Evolutionary conservation across 345 rosid genomes (phyloP).

Genomic region (Populus pruinosa): DNA sequence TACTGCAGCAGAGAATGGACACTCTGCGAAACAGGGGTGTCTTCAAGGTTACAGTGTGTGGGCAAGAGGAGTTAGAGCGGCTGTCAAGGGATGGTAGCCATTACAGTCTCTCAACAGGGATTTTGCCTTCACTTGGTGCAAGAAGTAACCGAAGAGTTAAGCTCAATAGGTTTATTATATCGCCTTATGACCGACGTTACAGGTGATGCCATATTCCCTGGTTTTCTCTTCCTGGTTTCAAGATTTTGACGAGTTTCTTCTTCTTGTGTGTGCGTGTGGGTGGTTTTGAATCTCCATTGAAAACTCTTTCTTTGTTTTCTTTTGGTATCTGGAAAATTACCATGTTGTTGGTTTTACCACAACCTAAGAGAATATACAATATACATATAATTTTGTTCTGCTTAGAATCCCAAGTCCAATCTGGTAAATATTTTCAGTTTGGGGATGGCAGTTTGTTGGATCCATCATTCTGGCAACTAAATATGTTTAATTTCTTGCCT

Average conservation of each 20-base stretch:
- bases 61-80: constrained; percentile 68
- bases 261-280: background rate
- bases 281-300: constrained; percentile 1
- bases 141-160: constrained; percentile 70
- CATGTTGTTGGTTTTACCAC: no score
- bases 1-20: constrained; percentile 11
- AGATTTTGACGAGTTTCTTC: background rate
- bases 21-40: constrained; percentile 22
- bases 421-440: no score
- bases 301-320: background rate
- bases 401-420: background rate
- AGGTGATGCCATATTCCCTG: constrained; percentile 35
- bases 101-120: constrained; percentile 76
- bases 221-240: background rate
- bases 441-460: no score
- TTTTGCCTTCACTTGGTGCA: constrained; percentile 90
- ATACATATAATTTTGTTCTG: no score
- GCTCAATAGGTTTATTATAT: constrained; percentile 56
- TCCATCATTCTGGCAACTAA: background rate
- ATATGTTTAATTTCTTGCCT: background rate
- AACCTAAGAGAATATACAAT: no score
- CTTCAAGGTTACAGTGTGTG: constrained; percentile 42
- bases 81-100: constrained; percentile 79
- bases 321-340: no score
- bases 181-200: constrained; percentile 84